Evolutionary conservation across 208 protist species (phyloP), one percentile per base, ranked within the genome.

Genomic region (Leishmania lainsoni): DNA sequence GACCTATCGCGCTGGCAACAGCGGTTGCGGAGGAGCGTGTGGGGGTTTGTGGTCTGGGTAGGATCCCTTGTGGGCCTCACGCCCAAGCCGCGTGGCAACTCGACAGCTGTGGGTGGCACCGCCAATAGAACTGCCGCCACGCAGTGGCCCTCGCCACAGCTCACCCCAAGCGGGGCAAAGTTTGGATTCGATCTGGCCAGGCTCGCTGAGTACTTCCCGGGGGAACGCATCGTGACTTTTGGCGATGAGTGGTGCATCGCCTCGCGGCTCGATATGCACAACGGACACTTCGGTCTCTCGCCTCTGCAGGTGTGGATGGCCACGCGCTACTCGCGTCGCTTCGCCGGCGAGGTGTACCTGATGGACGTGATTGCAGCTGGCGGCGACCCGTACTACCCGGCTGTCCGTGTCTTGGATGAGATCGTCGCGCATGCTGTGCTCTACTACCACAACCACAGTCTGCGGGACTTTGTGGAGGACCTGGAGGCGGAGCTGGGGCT

Each of bases 351-450:
- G 79, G 86, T 95, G 81, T 97, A 96, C 78, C 63, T 95, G 35
- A 89, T 97, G 83, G 94, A 97, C 73, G 90, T 97, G 17, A 75
- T 86, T 16, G 84, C 90, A 10, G 78, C 84, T 17, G 91, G 91
- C 48, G 85, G 94, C 48, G 94, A 97, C 72, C 82, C 85, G 8
- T 86, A 87, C 74, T 90, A 91, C 76, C 90, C 90, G 22, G 77
- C 84, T 3, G 83, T 89, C 26, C 87, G 90, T 35, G 94, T 97
- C 0, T 70, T 96, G 32, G 94, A 97, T 77, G 94, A 97, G 83
- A 90, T 97, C 8, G 90, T 96, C 16, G 88, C 88, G 61, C 94
- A 97, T 81, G 92, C 94, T 0, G 91, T 96, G 42, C 86, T 97
- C 12, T 88, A 92, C 81, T 95, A 96, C 83, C 92, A 97, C 87